Evolutionary conservation across 805 yeast genomes (phyloP).

Genomic region (Candida rishiriensis): DNA sequence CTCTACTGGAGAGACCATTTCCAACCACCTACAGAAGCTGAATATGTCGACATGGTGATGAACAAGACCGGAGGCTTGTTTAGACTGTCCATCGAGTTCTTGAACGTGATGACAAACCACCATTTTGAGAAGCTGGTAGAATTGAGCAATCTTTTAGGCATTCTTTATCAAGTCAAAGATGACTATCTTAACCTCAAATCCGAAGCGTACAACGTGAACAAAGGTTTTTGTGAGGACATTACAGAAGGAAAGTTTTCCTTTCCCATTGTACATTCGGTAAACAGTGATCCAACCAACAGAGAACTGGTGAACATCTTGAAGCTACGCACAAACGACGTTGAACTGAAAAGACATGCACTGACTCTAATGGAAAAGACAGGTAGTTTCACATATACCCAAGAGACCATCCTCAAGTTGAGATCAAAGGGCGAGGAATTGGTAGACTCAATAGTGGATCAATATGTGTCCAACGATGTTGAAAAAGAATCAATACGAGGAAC

Average conservation of each 20-base stretch:
- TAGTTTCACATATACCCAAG: slow-evolving; percentile 37
- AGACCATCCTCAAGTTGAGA: slow-evolving; percentile 26
- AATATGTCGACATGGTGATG: slow-evolving; percentile 77
- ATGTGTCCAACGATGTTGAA: slow-evolving; percentile 1
- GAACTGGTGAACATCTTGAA: slow-evolving; percentile 48
- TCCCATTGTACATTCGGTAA: slow-evolving; percentile 70
- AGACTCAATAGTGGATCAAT: slow-evolving; percentile 12
- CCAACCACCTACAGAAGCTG: slow-evolving; percentile 52
- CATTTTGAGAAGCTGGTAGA: slow-evolving; percentile 37
- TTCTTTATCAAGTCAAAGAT: slow-evolving; percentile 80
- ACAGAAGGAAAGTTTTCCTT: slow-evolving; percentile 87
- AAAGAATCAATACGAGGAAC: slow-evolving; percentile 1
- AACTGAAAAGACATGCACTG: slow-evolving; percentile 48
- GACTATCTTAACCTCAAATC: slow-evolving; percentile 71
- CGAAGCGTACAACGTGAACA: slow-evolving; percentile 46
- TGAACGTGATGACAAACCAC: slow-evolving; percentile 33
- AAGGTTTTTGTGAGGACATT: slow-evolving; percentile 82
- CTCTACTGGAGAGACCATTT: slow-evolving; percentile 78
- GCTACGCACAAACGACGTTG: slow-evolving; percentile 45
- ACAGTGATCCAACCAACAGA: slow-evolving; percentile 31
- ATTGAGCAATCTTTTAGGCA: slow-evolving; percentile 72
- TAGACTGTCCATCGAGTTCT: slow-evolving; percentile 63
- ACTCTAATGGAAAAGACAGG: slow-evolving; percentile 37
- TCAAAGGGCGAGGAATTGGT: slow-evolving; percentile 22
- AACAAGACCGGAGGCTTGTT: slow-evolving; percentile 89